Percentiles rank a stretch among this genome's conserved stretches.
Conservation (phyloP, 2,329 filamentous ascomycete genomes). For the Xylaria sp. region DNA sequence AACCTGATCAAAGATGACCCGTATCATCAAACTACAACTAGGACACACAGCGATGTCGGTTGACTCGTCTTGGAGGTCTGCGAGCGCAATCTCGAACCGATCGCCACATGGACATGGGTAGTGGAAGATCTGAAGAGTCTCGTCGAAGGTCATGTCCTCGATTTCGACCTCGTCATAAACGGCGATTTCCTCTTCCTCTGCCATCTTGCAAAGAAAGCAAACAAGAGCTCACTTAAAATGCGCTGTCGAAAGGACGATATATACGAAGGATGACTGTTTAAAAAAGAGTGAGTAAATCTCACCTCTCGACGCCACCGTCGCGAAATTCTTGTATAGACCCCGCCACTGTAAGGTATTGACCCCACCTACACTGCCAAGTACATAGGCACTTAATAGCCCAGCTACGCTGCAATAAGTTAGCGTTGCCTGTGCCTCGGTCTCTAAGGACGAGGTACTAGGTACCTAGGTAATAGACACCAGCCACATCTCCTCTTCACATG, state of each 20-base stretch:
- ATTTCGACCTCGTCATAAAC: slow-evolving; percentile 99
- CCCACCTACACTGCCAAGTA: neutral
- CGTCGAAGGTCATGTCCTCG: slow-evolving; percentile 96
- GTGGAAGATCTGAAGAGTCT: slow-evolving; percentile 85
- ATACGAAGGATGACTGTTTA: neutral
- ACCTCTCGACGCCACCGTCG: slow-evolving; percentile 24
- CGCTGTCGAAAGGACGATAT: neutral
- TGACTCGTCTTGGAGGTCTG: slow-evolving; percentile 85
- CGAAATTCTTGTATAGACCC: slow-evolving; percentile 34
- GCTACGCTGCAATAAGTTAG: neutral
- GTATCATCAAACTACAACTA: slow-evolving; percentile 96
- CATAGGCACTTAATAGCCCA: neutral
- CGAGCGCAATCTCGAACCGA: slow-evolving; percentile 89
- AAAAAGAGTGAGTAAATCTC: slow-evolving; percentile 1
- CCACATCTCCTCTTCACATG: slow-evolving; percentile 44
- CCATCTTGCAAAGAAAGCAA: slow-evolving; percentile 54
- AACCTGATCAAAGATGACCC: slow-evolving; percentile 91
- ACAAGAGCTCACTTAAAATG: neutral
- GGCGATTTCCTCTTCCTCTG: slow-evolving; percentile 70
- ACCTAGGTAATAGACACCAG: slow-evolving; percentile 11
- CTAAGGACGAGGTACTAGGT: neutral
- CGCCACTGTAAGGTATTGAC: slow-evolving; percentile 24
- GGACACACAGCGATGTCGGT: slow-evolving; percentile 94
- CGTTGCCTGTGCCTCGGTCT: neutral
- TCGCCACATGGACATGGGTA: slow-evolving; percentile 98